phyloP scores from a whole-genome alignment of 768 basidiomycete species.

The Boletus sp. region DNA sequence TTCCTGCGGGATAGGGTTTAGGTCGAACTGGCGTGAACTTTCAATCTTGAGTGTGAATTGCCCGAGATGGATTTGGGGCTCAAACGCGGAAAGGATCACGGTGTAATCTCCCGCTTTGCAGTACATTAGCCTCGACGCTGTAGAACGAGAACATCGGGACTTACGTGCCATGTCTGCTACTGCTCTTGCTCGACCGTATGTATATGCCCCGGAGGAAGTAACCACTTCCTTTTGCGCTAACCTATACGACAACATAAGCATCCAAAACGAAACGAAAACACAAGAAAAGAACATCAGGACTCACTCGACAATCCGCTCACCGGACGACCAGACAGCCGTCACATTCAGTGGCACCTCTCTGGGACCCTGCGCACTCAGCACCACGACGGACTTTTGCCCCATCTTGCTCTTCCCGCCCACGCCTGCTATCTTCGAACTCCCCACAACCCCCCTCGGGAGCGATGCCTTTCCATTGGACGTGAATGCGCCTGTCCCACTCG shows the following conservation, averaged over 20 bases:
- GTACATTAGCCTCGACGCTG: neutral
- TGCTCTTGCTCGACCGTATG: constrained; percentile 65
- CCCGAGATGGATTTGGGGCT: constrained; percentile 61
- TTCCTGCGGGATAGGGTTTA: constrained; percentile 72
- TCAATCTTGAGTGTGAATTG: constrained; percentile 63
- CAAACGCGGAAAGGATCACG: constrained; percentile 81
- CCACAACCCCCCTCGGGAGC: neutral
- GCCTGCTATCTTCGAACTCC: constrained; percentile 8
- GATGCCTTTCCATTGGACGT: neutral
- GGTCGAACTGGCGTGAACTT: constrained; percentile 55
- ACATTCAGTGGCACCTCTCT: constrained; percentile 73
- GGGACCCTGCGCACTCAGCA: constrained; percentile 49
- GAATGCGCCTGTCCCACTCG: constrained; percentile 2
- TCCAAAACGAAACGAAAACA: neutral
- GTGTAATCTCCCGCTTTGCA: constrained; percentile 65
- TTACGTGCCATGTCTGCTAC: constrained; percentile 53
- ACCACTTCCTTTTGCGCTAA: constrained; percentile 65
- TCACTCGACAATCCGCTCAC: constrained; percentile 71
- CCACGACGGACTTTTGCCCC: constrained; percentile 37
- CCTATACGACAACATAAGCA: constrained; percentile 27
- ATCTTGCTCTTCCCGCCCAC: neutral
- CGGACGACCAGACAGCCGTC: constrained; percentile 70
- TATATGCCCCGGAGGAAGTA: constrained; percentile 76
- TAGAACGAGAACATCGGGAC: constrained; percentile 5
- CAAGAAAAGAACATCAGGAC: constrained; percentile 26